These are phyloP conservation scores for Metschnikowia aberdeeniae DNA, from an alignment of 805 yeast species.

Conservation along the genomic window DNA sequence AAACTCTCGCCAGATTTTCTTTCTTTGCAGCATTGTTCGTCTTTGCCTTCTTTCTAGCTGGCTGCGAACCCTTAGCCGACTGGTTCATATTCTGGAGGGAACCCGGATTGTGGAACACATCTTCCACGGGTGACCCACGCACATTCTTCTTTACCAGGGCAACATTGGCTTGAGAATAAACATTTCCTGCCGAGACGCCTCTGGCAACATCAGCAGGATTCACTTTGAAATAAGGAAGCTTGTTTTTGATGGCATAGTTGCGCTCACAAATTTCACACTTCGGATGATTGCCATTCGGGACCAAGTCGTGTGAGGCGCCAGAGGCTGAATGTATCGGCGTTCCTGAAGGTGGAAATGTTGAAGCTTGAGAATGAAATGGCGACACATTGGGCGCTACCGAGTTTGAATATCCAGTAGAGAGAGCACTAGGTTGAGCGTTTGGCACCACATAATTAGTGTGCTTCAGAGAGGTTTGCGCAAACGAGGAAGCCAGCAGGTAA, in stretches of 20 bases:
- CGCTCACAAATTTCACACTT: conserved; percentile 4
- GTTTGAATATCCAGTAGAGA: too few species aligned
- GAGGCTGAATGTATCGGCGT: neutral
- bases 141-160: neutral
- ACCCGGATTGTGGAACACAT: conserved; percentile 1
- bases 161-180: neutral
- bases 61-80: neutral
- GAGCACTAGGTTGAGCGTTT: too few species aligned
- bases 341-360: neutral
- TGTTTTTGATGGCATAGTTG: conserved; percentile 2
- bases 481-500: too few species aligned
- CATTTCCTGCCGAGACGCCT: neutral
- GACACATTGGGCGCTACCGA: too few species aligned
- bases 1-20: too few species aligned
- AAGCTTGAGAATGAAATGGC: neutral
- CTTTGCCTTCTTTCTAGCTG: neutral
- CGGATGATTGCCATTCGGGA: neutral
- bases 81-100: neutral
- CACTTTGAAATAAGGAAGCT: conserved; percentile 1
- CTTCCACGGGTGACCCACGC: neutral
- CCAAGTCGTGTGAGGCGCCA: neutral
- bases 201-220: neutral
- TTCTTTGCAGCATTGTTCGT: neutral
- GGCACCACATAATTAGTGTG: too few species aligned
- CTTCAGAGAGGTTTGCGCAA: too few species aligned